Conservation (phyloP, 2,329 filamentous ascomycete species). For the Claviceps sorghi region DNA sequence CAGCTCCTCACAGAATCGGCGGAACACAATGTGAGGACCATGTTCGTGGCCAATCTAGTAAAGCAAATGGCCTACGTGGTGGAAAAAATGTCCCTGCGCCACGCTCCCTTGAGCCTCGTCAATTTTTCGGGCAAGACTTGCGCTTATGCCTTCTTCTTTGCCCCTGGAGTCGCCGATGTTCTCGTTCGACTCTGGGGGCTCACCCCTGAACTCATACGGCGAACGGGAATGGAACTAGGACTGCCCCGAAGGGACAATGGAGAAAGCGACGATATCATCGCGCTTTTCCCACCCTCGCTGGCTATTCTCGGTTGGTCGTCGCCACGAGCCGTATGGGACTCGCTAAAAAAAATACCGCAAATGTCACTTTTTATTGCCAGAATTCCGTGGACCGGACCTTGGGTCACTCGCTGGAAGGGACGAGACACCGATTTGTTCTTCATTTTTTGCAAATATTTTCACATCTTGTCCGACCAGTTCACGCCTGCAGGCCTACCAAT, state of each 20-base stretch:
- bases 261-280: conserved; percentile 50
- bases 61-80: conserved; percentile 78
- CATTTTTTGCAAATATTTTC: conserved; percentile 80
- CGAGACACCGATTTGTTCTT: conserved; percentile 82
- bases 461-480: conserved; percentile 63
- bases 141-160: conserved; percentile 88
- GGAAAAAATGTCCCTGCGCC: conserved; percentile 71
- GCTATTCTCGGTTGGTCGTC: conserved; percentile 43
- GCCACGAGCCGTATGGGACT: conserved; percentile 31
- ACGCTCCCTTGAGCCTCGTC: conserved; percentile 51
- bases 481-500: conserved; percentile 41
- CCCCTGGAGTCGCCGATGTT: conserved; percentile 71
- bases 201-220: conserved; percentile 51
- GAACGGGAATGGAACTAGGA: conserved; percentile 55
- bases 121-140: conserved; percentile 82
- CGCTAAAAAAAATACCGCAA: conserved; percentile 49
- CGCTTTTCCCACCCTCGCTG: conserved; percentile 55
- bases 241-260: conserved; percentile 40
- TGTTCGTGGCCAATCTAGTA: conserved; percentile 68
- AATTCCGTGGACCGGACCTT: conserved; percentile 74
- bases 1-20: conserved; percentile 48
- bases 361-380: conserved; percentile 54
- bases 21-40: conserved; percentile 76
- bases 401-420: conserved; percentile 75
- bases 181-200: conserved; percentile 70